Evolutionary conservation across 768 basidiomycete genomes (phyloP).

Genomic region (Hydnomerulius pinastri): DNA sequence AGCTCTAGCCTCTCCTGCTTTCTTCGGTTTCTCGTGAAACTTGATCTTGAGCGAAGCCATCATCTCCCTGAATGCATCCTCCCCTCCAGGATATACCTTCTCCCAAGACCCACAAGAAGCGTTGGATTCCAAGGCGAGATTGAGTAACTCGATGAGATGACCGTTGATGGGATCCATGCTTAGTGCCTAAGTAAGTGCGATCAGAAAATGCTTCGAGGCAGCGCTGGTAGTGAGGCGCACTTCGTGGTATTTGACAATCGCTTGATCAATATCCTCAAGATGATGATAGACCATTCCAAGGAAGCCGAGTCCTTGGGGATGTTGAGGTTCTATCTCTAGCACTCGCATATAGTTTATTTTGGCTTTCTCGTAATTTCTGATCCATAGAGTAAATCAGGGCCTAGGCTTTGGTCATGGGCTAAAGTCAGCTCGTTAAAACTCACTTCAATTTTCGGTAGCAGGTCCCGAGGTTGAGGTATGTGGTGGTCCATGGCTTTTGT

Average conservation of each 20-base stretch:
- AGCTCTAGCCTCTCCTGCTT: constrained; percentile 11
- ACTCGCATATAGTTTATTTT: constrained; percentile 74
- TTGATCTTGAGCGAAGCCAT: constrained; percentile 34
- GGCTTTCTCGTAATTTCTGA: constrained; percentile 62
- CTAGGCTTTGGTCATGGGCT: constrained; percentile 1
- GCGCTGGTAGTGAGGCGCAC: constrained; percentile 41
- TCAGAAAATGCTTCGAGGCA: constrained; percentile 4
- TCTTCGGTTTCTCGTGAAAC: constrained; percentile 26
- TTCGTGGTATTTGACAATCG: constrained; percentile 92
- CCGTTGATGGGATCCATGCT: constrained; percentile 83
- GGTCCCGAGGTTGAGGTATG: constrained; percentile 92
- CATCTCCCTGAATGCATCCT: constrained; percentile 35
- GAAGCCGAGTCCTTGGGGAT: constrained; percentile 79
- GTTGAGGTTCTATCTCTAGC: constrained; percentile 83
- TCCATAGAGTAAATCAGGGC: constrained; percentile 11
- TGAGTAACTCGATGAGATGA: constrained; percentile 78
- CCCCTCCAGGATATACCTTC: constrained; percentile 35
- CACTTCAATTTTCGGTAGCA: constrained; percentile 81
- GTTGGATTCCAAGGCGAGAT: constrained; percentile 69
- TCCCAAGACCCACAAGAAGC: constrained; percentile 34
- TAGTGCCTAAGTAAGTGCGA: constrained; percentile 56
- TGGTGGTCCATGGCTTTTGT: constrained; percentile 82
- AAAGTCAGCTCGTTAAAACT: constrained; percentile 30
- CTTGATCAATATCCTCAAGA: constrained; percentile 67
- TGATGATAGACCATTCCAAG: constrained; percentile 89